Base-by-base conservation (phyloP, 768 basidiomycete genomes). In the Mrakia gelida region DNA sequence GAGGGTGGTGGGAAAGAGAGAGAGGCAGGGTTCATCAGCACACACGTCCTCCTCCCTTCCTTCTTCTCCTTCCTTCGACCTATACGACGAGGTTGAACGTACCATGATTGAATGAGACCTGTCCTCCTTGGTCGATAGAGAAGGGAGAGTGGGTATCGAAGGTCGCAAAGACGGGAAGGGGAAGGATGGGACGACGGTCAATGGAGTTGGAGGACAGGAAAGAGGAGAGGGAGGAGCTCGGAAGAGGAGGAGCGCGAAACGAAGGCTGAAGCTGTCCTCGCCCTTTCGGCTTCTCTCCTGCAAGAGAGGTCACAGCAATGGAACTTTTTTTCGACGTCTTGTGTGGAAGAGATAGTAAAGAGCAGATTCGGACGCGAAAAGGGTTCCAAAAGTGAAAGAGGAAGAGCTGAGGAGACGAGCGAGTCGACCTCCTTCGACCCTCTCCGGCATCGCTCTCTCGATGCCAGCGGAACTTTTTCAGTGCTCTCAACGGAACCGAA, bases 21-120 rank as follows among this genome's bases (percentile, higher is more conserved):
- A 16, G 26, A 59, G 59, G 59, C 26, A 59, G 59, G 59, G 59
- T 8, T n/a, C 59, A 59, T 59, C 59, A 59, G 59, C 59, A 59
- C 59, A 59, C 59, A 59, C 59, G 59, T 59, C 59, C 59, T 59
- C 59, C 59, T 59, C 59, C n/a, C 54, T 56, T 59, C 59, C 28
- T 28, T n/a, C 59, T 59, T 26, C 54, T n/a, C 18, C 59, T 59
- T 26, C 59, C 59, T 59, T 28, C 59, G 3, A 0, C 7, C 13
- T 26, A 56, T 59, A 9, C 7, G 26, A 59, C 0, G 23, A 28
- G 13, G 4, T 26, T 28, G 59, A 10, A 59, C 59, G 1, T n/a
- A 59, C 59, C 59, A 59, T 59, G 59, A 1, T 56, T 26, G 59
- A 9, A 10, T 59, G 54, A 59, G 28, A n/a, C 59, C 59, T 59